phyloP scores from a whole-genome alignment of 2,329 filamentous ascomycete species.

The Venturia oleaginea region DNA sequence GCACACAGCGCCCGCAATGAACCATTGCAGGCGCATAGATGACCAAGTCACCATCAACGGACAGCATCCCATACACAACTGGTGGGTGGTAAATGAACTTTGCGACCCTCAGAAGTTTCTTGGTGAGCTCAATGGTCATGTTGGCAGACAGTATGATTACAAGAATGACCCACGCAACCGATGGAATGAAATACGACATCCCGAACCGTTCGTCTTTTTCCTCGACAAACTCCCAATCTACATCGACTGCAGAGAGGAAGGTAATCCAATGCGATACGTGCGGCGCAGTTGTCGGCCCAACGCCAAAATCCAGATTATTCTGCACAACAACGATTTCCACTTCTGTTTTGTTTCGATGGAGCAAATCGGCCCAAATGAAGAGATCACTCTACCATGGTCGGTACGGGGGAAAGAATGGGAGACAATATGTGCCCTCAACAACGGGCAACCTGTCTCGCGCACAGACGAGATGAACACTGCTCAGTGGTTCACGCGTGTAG shows the following conservation, averaged over 20 bases:
- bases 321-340: constrained; percentile 72
- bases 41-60: constrained; percentile 41
- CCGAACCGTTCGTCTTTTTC: constrained; percentile 51
- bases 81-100: constrained; percentile 46
- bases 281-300: constrained; percentile 88
- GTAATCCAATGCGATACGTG: constrained; percentile 79
- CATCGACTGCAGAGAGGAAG: constrained; percentile 84
- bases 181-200: constrained; percentile 39
- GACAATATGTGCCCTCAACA: constrained; percentile 21
- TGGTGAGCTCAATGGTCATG: constrained; percentile 59
- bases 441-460: constrained; percentile 47
- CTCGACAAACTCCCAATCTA: constrained; percentile 82
- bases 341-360: constrained; percentile 87
- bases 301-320: constrained; percentile 74
- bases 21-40: constrained; percentile 45
- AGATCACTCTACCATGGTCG: constrained; percentile 57
- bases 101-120: constrained; percentile 47
- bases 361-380: constrained; percentile 62
- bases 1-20: constrained; percentile 42
- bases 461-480: constrained; percentile 49
- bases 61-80: constrained; percentile 60
- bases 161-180: constrained; percentile 36
- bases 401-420: constrained; percentile 26
- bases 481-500: constrained; percentile 58
- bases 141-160: constrained; percentile 41